These are phyloP conservation scores for Neopestalotiopsis sp. DNA, from an alignment of 2,329 filamentous ascomycete species.

Conservation along the genomic window DNA sequence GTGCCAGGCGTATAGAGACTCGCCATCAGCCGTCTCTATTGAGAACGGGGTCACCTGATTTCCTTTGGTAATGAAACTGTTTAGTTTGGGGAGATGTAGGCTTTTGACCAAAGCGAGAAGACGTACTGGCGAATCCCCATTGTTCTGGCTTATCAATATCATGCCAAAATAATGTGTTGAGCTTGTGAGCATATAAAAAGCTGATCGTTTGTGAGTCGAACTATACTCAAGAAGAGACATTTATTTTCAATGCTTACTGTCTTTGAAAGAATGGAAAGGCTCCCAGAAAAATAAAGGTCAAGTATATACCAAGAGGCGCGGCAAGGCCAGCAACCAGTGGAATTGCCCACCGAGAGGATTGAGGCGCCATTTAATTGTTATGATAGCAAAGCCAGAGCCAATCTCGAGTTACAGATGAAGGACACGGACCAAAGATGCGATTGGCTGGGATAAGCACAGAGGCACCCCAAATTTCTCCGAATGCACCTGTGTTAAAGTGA, in stretches of 20 bases:
- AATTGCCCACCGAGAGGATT: conserved; percentile 38
- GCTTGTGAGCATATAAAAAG: conserved; percentile 81
- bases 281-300: conserved; percentile 67
- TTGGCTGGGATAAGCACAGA: background rate
- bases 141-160: conserved; percentile 78
- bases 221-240: background rate
- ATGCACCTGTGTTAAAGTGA: no score
- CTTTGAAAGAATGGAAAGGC: conserved; percentile 77
- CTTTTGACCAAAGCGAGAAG: background rate
- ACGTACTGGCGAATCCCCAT: conserved; percentile 84
- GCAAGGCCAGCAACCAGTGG: conserved; percentile 58
- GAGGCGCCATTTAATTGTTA: conserved; percentile 33
- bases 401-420: background rate
- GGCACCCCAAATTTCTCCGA: no score
- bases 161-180: conserved; percentile 75
- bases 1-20: conserved; percentile 88
- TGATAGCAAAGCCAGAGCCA: background rate
- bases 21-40: conserved; percentile 75
- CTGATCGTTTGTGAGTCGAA: conserved; percentile 49
- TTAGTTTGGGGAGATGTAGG: background rate
- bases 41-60: conserved; percentile 90
- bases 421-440: background rate
- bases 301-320: conserved; percentile 68
- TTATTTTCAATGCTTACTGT: conserved; percentile 63
- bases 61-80: conserved; percentile 51